Evolutionary conservation across 345 rosid species (phyloP), one percentile per base, ranked within the genome.

Genomic region (Viola odorata): DNA sequence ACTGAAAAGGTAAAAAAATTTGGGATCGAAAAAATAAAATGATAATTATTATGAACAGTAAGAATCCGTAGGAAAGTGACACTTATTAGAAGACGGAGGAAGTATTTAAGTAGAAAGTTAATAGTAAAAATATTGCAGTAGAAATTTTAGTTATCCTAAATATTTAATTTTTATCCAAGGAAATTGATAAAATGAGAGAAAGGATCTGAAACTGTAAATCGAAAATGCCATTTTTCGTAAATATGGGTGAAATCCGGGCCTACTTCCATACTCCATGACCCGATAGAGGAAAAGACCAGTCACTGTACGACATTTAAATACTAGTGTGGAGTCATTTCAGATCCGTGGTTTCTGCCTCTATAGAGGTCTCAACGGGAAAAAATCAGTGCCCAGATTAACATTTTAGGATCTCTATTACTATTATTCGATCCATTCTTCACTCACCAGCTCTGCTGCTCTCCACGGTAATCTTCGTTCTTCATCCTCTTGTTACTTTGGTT

Each of bases 301-400:
- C 8, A 32, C 36, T 37, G 61, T 62, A 53, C 50, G 52, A 49
- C 65, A 54, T 67, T 67, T 75, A 77, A 67, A 47, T 45, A 4
- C 5, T 39, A 64, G 45, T 37, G 47, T 42, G 51, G 48, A 41
- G 50, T 65, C 67, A 44, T 75, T 70, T 76, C 74, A 69, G 79
- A 71, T 81, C 77, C 80, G 73, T 71, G 64, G 70, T 57, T 68
- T 75, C 68, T 70, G 71, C 67, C 39, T 53, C 17, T 23, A 23
- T 23, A 23, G 32, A 23, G 32, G 32, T 23, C 32, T 23, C 32
- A 23, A 23, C 2, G 2, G 32, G 32, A 23, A 23, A 23, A 23
- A 23, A 23, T 23, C 32, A 23, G 32, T 23, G 32, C 32, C 32
- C 32, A 23, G 32, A 23, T 23, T 23, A 23, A 23, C 32, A 23